Base-by-base conservation (phyloP, 345 rosid species). In the Bruguiera sexangula region DNA sequence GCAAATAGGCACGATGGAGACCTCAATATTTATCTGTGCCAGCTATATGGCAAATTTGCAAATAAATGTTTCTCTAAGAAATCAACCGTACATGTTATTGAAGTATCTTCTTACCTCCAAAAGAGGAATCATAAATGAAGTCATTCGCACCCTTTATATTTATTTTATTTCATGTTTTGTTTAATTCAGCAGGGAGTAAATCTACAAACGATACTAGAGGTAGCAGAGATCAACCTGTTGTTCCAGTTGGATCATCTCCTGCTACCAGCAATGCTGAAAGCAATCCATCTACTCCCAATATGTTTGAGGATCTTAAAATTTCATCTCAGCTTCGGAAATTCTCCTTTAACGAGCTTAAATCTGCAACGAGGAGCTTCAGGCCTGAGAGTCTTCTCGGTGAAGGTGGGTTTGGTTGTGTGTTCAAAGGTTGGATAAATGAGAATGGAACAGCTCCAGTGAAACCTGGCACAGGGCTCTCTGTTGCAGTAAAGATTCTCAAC, bases 361-460 rank as follows among this genome's bases (percentile, higher is more conserved):
- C 65, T 21, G 72, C 73, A 13, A 74, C 77, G 15, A 74, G 77
- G 51, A 74, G 56, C 56, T 74, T 74, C 51, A 68, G 72, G 63
- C 72, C 77, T 15, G 73, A 68, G 72, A 74, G 51, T 74, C 68
- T 74, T 61, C 77, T 74, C 18, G 77, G 77, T 10, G 77, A 74
- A 46, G 77, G 77, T 29, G 98, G 98, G 21, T 93, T 93, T 77
- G 97, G 98, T 65, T 93, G 95, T 66, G 98, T 92, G 68, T 92
- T 89, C 66, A 92, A 92, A 79, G 98, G 96, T 63, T 92, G 95
- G 96, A 91, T 93, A 20, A 95, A 85, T 71, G 97, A 93, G 75
- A 86, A 85, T 71, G 97, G 98, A 73, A 89, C 97, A 39, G 87
- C 96, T 66, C 92, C 98, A 0, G 96, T 86, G 66, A 93, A 91